Evolutionary conservation across 2,329 filamentous ascomycete species (phyloP).

Genomic region (Ophiostoma quercus): DNA sequence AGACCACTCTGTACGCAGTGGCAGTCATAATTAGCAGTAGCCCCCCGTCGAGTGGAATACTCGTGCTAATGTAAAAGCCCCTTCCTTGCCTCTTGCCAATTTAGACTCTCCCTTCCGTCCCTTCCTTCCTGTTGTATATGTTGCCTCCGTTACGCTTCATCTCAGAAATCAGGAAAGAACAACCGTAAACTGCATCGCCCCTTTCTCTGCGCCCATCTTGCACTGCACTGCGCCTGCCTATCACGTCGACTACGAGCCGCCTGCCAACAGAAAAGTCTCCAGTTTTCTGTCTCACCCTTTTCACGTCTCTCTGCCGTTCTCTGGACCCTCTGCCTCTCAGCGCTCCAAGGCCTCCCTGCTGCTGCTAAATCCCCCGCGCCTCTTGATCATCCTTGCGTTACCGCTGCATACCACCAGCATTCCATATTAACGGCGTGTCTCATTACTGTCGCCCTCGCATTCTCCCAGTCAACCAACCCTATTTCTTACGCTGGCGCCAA

Average conservation of each 20-base stretch:
- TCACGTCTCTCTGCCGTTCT: constrained; percentile 4
- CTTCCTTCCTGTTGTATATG: not conserved
- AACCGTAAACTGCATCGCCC: not conserved
- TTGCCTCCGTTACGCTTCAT: not conserved
- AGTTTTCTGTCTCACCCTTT: constrained; percentile 3
- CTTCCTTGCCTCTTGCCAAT: constrained; percentile 1
- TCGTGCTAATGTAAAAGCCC: not conserved
- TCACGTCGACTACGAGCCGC: not conserved
- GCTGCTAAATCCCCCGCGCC: not conserved
- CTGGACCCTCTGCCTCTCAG: not conserved
- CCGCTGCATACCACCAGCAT: not conserved
- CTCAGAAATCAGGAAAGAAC: not conserved
- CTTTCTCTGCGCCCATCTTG: not conserved
- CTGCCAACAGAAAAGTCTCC: not conserved
- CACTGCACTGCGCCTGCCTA: not conserved
- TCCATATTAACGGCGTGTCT: constrained; percentile 2
- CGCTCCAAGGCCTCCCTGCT: not conserved
- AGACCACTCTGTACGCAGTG: not conserved
- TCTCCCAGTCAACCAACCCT: not conserved
- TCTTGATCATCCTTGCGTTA: constrained; percentile 8
- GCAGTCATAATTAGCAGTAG: not conserved
- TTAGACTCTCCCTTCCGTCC: not conserved
- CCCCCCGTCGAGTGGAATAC: not conserved
- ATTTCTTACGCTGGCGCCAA: constrained; percentile 27
- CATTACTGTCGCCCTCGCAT: not conserved